These are phyloP conservation scores for Botrytis porri DNA, from an alignment of 2,329 filamentous ascomycete species.

Conservation along the genomic window DNA sequence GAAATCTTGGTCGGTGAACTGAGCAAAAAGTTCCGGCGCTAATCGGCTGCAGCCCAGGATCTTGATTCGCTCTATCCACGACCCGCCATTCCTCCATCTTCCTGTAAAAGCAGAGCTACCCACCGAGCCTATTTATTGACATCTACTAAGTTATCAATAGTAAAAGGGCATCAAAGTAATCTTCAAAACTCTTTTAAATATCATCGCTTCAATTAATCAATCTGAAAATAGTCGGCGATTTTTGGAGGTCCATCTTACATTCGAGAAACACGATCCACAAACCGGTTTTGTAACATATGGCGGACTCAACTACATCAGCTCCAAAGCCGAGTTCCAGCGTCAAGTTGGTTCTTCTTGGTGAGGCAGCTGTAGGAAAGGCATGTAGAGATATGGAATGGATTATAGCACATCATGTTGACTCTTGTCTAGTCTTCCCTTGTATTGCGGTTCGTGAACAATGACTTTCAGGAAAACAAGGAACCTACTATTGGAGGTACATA, in stretches of 20 bases:
- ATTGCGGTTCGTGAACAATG: constrained; percentile 97
- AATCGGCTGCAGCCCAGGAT: background rate
- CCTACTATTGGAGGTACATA: constrained; percentile 90
- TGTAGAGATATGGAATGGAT: background rate
- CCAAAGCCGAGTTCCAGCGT: constrained; percentile 99
- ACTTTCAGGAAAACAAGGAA: constrained; percentile 99
- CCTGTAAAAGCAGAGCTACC: constrained; percentile 18
- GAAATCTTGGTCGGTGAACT: constrained; percentile 14
- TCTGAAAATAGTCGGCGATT: background rate
- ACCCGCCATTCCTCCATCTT: constrained; percentile 15
- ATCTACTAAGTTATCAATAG: constrained; percentile 14
- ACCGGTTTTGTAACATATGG: constrained; percentile 50
- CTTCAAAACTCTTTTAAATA: background rate
- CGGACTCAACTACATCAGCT: constrained; percentile 69
- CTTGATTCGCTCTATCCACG: constrained; percentile 6
- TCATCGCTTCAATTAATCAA: background rate
- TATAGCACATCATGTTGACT: constrained; percentile 22
- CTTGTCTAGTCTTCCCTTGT: constrained; percentile 80
- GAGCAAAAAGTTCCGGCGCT: constrained; percentile 10
- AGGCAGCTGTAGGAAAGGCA: constrained; percentile 98
- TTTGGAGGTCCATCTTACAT: constrained; percentile 2
- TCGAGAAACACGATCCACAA: constrained; percentile 2
- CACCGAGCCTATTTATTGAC: constrained; percentile 1
- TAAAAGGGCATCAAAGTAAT: background rate
- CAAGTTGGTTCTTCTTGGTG: constrained; percentile 95